phyloP scores from a whole-genome alignment of 768 basidiomycete species.

The Boletus coccyginus region DNA sequence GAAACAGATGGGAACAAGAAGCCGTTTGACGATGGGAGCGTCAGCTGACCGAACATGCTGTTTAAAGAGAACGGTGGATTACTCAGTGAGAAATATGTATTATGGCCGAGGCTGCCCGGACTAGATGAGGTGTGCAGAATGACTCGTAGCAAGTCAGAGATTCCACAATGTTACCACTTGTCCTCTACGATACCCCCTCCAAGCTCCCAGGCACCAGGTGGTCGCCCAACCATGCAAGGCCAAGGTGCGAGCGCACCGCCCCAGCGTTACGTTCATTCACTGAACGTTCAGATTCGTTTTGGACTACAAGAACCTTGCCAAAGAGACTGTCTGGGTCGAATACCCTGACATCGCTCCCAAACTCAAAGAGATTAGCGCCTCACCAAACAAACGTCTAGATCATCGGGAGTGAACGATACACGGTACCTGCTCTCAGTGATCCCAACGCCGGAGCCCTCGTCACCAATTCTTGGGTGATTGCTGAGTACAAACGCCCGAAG shows the following conservation, averaged over 20 bases:
- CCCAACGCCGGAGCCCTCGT: conserved; percentile 27
- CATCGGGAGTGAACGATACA: conserved; percentile 22
- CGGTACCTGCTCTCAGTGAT: conserved; percentile 35
- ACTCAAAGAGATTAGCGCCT: conserved; percentile 27
- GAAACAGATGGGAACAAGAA: neutral
- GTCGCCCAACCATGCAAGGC: conserved; percentile 39
- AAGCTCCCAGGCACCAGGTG: conserved; percentile 29
- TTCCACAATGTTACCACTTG: conserved; percentile 24
- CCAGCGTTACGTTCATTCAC: neutral
- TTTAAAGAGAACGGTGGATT: neutral
- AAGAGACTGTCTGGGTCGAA: conserved; percentile 33
- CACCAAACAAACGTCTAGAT: conserved; percentile 15
- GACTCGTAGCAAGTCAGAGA: neutral
- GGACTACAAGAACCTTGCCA: conserved; percentile 32
- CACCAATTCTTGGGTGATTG: conserved; percentile 33
- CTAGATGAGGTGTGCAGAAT: neutral
- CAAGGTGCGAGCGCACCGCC: conserved; percentile 25
- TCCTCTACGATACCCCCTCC: conserved; percentile 38
- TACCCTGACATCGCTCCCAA: conserved; percentile 30
- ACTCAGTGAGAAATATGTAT: neutral
- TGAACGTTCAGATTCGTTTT: conserved; percentile 26
- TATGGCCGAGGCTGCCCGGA: neutral
- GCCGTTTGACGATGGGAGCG: neutral
- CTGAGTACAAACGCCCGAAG: conserved; percentile 29
- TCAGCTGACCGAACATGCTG: neutral